phyloP scores from a whole-genome alignment of 768 basidiomycete genomes.

The Leccinum longicurvipes region DNA sequence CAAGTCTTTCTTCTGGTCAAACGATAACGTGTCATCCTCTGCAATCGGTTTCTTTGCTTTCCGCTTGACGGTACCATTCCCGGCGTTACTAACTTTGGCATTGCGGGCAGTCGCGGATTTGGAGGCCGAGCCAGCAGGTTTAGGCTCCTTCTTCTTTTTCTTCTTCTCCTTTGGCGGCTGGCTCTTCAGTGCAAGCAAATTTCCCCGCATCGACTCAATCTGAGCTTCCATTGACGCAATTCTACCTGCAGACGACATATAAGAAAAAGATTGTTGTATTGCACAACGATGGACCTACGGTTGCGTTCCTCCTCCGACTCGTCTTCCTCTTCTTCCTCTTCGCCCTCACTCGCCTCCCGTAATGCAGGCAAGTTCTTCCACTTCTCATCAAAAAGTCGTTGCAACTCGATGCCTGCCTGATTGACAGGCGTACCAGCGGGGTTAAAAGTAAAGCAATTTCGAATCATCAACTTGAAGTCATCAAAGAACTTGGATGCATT shows the following conservation, averaged over 20 bases:
- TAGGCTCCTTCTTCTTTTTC: constrained; percentile 65
- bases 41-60: constrained; percentile 62
- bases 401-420: constrained; percentile 79
- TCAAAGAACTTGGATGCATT: constrained; percentile 79
- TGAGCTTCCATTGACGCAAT: constrained; percentile 78
- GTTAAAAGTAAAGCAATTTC: constrained; percentile 92
- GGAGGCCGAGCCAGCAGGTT: constrained; percentile 58
- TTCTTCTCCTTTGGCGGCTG: constrained; percentile 62
- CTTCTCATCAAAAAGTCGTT: constrained; percentile 88
- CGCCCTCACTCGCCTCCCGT: constrained; percentile 51
- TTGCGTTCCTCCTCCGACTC: constrained; percentile 66
- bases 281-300: constrained; percentile 42
- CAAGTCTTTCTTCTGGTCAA: constrained; percentile 97
- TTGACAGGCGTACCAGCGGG: constrained; percentile 85
- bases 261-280: constrained; percentile 3
- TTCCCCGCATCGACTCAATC: constrained; percentile 73
- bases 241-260: constrained; percentile 45
- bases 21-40: constrained; percentile 82
- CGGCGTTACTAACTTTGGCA: constrained; percentile 39
- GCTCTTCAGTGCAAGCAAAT: constrained; percentile 60
- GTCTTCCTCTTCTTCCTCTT: constrained; percentile 61
- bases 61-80: constrained; percentile 48
- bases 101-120: constrained; percentile 51
- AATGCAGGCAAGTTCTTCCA: constrained; percentile 76
- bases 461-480: constrained; percentile 93